Percentiles rank a stretch among this genome's conserved stretches.
Evolutionary conservation across 2,329 filamentous ascomycete species (phyloP).

Genomic region (Fusarium torulosum): DNA sequence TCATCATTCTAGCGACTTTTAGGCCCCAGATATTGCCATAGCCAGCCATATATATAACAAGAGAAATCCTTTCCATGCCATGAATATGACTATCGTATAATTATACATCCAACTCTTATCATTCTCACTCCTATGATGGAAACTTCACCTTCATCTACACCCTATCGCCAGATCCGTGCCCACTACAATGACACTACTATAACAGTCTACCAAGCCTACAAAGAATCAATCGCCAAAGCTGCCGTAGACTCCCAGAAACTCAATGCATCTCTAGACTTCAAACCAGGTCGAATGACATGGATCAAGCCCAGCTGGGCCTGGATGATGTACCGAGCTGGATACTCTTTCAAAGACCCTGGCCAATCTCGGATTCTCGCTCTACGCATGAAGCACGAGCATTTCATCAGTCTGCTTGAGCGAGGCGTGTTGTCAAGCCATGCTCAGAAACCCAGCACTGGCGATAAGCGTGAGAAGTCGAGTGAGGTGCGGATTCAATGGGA

Average conservation of each 20-base stretch:
- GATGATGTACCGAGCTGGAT: conserved; percentile 74
- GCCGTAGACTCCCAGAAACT: conserved; percentile 66
- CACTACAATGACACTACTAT: conserved; percentile 63
- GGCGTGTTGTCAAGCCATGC: conserved; percentile 52
- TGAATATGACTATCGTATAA: background rate
- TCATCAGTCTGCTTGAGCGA: conserved; percentile 60
- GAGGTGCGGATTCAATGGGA: conserved; percentile 73
- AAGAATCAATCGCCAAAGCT: conserved; percentile 62
- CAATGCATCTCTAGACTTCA: conserved; percentile 65
- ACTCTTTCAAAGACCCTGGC: conserved; percentile 66
- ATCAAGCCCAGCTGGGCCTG: conserved; percentile 73
- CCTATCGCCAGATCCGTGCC: conserved; percentile 66
- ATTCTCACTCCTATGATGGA: conserved; percentile 29
- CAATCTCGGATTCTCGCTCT: conserved; percentile 70
- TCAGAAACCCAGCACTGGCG: conserved; percentile 1
- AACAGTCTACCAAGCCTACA: conserved; percentile 74
- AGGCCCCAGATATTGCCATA: background rate
- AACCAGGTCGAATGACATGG: conserved; percentile 71
- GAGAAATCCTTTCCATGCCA: background rate
- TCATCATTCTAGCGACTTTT: conserved; percentile 9
- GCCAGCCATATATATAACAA: background rate
- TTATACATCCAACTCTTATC: background rate
- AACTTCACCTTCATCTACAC: conserved; percentile 36
- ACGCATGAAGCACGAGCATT: conserved; percentile 64
- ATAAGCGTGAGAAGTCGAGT: conserved; percentile 46